Evolutionary conservation across 2,329 filamentous ascomycete genomes (phyloP), one percentile per base, ranked within the genome.

Genomic region (Nannizziopsis barbatae): DNA sequence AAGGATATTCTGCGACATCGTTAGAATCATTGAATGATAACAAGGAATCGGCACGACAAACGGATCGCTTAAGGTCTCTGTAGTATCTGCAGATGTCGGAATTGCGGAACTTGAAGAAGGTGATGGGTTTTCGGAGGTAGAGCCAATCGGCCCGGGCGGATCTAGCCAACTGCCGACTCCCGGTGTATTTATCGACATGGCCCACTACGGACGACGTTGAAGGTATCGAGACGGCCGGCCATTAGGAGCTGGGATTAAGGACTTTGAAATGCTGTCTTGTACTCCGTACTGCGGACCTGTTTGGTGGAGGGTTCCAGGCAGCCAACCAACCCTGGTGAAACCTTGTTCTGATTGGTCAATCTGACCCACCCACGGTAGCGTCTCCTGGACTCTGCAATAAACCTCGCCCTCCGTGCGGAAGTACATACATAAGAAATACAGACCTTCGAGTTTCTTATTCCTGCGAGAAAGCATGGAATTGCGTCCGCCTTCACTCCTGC

Each of bases 1-100:
- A 70, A 70, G 6, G 67, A 62, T 22, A 69, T 64, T 11, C 67
- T 69, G 47, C 9, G 42, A 31, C 36, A 42, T n/a, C n/a, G 20
- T 15, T 32, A 35, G 47, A 46, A 6, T 20, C 8, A 42, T 33
- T 22, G 35, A 38, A 40, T 22, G 1, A 22, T 22, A 38, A 3
- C 5, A 18, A 3, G 10, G n/a, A n/a, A 22, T 15, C 40, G 58
- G 15, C 54, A 53, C 15, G 35, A 48, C 63, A 55, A 54, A 69
- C 66, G 62, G 65, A 40, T 67, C 63, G 51, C 57, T 51, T 42
- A 64, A 53, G 46, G 57, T 51, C 44, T 66, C 63, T 44, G 53
- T 3, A 32, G 40, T 30, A 18, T 37, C 12, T 5, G 12, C 11
- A 17, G 46, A 42, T 2, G 30, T 15, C 18, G 10, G 15, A 8